Base-by-base conservation (phyloP, 75 land plant species). In the Azolla pinnata region DNA sequence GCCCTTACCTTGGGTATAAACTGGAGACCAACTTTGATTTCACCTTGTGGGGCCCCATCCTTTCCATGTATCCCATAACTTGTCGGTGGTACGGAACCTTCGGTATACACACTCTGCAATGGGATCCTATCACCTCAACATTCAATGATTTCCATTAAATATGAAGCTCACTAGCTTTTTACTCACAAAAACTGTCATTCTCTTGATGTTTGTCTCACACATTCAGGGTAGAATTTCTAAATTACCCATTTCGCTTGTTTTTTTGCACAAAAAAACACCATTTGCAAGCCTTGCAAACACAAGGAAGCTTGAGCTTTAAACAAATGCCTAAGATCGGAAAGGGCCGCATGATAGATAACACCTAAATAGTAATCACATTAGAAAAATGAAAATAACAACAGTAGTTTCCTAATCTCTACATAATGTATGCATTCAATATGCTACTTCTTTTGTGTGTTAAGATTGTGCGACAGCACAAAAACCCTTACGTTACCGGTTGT, bases 1-100 rank as follows among this genome's bases (percentile, higher is more conserved):
- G n/a, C n/a, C n/a, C 42, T 7, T 38, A 46, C 49, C 49, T 46
- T 46, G 12, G 49, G 49, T 2, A 46, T 23, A 46, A 46, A 46
- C 17, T 46, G n/a, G 12, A 46, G 49, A 2, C 49, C 49, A 46
- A 46, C 49, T 4, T 4, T 17, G 4, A 46, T 17, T 14, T 46
- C 49, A 17, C 49, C 49, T 14, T 4, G 12, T 23, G n/a, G 23
- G 4, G n/a, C 2, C 14, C 49, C 10, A 4, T 2, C n/a, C n/a
- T 23, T 46, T 18, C 14, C 14, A 23, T 18, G 2, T 3, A 46
- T 23, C 14, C 21, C 21, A 17, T 46, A 46, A 3, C 21, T 14
- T 18, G 49, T 4, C 10, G 17, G 49, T 2, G 49, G 49, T 18
- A 46, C 49, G 14, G 10, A 46, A 46, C 49, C 49, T 46, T 46